Conservation (phyloP, 2,329 filamentous ascomycete species). For the Drechslerella coelobrocha region DNA sequence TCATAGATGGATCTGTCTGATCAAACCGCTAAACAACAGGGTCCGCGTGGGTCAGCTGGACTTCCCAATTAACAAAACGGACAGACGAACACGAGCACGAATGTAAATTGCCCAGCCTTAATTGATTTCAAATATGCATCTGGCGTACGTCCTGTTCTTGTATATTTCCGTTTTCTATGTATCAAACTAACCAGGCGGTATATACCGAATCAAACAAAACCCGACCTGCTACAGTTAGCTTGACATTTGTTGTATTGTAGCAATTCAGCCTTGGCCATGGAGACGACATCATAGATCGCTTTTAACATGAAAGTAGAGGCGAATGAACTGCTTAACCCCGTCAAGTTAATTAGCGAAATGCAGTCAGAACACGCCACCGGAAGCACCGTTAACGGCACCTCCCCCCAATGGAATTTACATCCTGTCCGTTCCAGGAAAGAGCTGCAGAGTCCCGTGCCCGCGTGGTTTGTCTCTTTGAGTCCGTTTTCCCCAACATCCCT, state of each 20-base stretch:
- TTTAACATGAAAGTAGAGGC: neutral
- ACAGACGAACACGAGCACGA: no score
- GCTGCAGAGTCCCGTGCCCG: slow-evolving; percentile 33
- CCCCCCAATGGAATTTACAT: neutral
- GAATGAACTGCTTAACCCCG: no score
- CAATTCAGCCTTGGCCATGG: neutral
- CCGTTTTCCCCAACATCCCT: slow-evolving; percentile 2
- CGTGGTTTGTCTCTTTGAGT: slow-evolving; percentile 2
- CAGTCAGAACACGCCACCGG: neutral
- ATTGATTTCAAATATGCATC: neutral
- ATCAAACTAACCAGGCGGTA: no score
- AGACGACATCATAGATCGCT: neutral
- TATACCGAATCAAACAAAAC: neutral
- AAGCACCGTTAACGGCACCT: neutral
- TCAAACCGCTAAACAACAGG: no score
- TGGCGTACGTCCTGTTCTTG: neutral
- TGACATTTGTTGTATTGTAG: neutral
- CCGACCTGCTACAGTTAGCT: neutral
- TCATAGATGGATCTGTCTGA: neutral
- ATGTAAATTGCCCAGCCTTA: no score
- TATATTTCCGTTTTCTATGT: no score
- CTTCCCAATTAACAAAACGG: no score
- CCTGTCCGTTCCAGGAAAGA: slow-evolving; percentile 30
- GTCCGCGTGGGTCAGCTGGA: neutral
- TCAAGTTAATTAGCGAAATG: no score